Percentiles rank a stretch among this genome's conserved stretches.
Evolutionary conservation across 2,329 filamentous ascomycete species (phyloP).

Genomic region (Aspergillus ibericus): DNA sequence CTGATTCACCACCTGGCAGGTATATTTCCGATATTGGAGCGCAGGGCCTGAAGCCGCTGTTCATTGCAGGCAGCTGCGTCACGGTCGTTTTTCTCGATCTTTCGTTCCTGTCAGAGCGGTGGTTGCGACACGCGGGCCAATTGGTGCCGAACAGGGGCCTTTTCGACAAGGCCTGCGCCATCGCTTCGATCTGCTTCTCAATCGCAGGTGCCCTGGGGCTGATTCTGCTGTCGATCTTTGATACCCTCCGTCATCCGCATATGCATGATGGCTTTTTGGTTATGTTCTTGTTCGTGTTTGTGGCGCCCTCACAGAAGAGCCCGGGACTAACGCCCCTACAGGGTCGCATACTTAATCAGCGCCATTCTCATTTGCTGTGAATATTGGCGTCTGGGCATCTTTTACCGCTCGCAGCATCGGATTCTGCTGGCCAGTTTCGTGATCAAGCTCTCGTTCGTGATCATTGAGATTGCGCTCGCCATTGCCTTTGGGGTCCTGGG

Average conservation of each 20-base stretch:
- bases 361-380: slow-evolving; percentile 89
- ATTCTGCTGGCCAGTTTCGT: slow-evolving; percentile 78
- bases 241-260: slow-evolving; percentile 67
- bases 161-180: slow-evolving; percentile 41
- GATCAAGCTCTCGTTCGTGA: slow-evolving; percentile 81
- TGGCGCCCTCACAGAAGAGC: not conserved
- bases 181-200: slow-evolving; percentile 58
- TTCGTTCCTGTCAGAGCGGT: slow-evolving; percentile 78
- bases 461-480: slow-evolving; percentile 71
- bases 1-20: slow-evolving; percentile 20
- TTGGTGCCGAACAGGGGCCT: slow-evolving; percentile 67
- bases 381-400: slow-evolving; percentile 80
- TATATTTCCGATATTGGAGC: slow-evolving; percentile 60
- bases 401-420: slow-evolving; percentile 68
- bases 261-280: slow-evolving; percentile 75
- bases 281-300: slow-evolving; percentile 66
- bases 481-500: slow-evolving; percentile 63
- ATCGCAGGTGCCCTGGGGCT: slow-evolving; percentile 75
- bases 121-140: slow-evolving; percentile 77
- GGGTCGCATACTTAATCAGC: slow-evolving; percentile 74
- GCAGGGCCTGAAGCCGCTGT: slow-evolving; percentile 59
- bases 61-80: slow-evolving; percentile 59
- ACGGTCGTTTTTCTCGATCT: slow-evolving; percentile 79
- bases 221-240: slow-evolving; percentile 81
- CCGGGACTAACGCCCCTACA: slow-evolving; percentile 15